Percentiles rank a stretch among this genome's conserved stretches.
phyloP scores from a whole-genome alignment of 140 eudicot genomes.

The Anethum foeniculum region DNA sequence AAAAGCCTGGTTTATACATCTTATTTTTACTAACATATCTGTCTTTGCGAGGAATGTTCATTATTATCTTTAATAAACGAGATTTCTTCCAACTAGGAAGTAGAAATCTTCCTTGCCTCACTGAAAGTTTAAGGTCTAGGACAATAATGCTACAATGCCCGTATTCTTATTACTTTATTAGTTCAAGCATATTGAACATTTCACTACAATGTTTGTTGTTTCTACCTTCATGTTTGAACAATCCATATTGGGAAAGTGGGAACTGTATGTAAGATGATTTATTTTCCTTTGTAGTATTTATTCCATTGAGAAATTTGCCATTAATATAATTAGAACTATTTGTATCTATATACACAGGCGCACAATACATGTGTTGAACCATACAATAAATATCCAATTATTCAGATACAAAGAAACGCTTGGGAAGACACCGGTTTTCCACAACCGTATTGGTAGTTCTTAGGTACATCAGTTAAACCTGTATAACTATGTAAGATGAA shows the following conservation, averaged over 20 bases:
- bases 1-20: neutral
- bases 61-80: neutral
- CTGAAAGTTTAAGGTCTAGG: neutral
- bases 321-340: neutral
- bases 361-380: neutral
- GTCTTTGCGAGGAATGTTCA: neutral
- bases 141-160: neutral
- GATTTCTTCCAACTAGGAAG: neutral
- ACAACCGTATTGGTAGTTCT: neutral
- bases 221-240: neutral
- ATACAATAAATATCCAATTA: neutral
- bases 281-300: neutral
- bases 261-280: neutral
- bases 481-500: neutral
- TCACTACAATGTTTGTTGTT: neutral
- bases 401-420: neutral
- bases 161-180: neutral
- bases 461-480: neutral
- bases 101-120: neutral
- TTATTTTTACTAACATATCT: neutral
- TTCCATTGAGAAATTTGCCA: neutral
- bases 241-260: neutral
- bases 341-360: neutral
- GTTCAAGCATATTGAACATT: neutral
- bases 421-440: neutral